phyloP scores from a whole-genome alignment of 306 rosid genomes.

The Ochetophila trinervis region DNA sequence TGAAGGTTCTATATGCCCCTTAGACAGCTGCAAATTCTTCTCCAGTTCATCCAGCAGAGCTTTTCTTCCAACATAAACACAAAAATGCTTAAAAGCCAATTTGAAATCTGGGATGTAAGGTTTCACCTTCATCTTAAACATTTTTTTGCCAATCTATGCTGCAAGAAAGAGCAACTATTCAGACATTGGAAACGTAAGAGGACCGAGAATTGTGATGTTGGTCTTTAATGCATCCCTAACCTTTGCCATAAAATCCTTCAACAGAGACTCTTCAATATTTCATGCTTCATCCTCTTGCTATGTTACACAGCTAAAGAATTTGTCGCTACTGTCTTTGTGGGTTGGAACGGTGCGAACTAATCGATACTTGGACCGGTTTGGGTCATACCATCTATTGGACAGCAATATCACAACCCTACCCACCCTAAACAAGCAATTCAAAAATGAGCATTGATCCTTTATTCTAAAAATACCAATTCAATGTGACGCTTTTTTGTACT shows the following conservation, averaged over 20 bases:
- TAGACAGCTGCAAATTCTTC: conserved; percentile 51
- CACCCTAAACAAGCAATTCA: conserved; percentile 65
- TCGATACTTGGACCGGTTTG: conserved; percentile 42
- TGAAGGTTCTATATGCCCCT: conserved; percentile 67
- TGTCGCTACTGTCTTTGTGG: conserved; percentile 58
- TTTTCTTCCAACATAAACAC: conserved; percentile 67
- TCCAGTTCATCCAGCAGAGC: conserved; percentile 64
- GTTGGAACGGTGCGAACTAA: conserved; percentile 53
- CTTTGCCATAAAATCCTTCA: conserved; percentile 58
- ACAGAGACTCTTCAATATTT: conserved; percentile 53
- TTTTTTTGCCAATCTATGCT: conserved; percentile 40
- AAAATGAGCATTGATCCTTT: conserved; percentile 60
- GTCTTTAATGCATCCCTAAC: conserved; percentile 65
- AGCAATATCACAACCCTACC: conserved; percentile 66
- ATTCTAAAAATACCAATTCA: conserved; percentile 66
- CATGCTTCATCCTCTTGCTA: conserved; percentile 46
- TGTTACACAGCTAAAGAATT: conserved; percentile 52
- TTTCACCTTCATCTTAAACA: conserved; percentile 52
- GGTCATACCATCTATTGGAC: conserved; percentile 36
- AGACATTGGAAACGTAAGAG: conserved; percentile 59
- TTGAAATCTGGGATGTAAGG: conserved; percentile 66
- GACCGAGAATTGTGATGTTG: conserved; percentile 62
- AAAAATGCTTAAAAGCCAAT: conserved; percentile 62
- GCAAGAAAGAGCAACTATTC: conserved; percentile 58
- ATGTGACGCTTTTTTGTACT: conserved; percentile 64